A percentile compares a stretch with the other conserved stretches of the same genome.
These are phyloP conservation scores for Fistulina hepatica DNA, from an alignment of 1,284 basidiomycete species.

Conservation along the genomic window DNA sequence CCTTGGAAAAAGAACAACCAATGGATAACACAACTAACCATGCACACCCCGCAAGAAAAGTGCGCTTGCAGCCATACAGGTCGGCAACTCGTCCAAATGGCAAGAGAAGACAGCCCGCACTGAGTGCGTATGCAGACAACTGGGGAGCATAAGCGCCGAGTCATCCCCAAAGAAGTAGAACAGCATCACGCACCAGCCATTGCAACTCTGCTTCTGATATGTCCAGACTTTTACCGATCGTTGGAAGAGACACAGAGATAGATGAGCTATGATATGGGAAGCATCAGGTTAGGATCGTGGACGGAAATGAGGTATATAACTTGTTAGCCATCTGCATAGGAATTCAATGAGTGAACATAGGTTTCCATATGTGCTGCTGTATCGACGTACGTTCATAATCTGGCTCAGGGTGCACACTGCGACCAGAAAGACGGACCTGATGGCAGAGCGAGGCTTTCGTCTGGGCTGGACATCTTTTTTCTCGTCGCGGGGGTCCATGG, in stretches of 20 bases:
- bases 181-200: conserved; percentile 60
- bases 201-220: conserved; percentile 43
- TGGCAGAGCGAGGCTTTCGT: too few relatives aligned
- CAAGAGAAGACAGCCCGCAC: conserved; percentile 56
- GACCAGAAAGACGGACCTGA: too few relatives aligned
- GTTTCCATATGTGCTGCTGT: too few relatives aligned
- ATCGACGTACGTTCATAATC: too few relatives aligned
- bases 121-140: conserved; percentile 34
- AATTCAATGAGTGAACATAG: too few relatives aligned
- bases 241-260: conserved; percentile 49
- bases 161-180: conserved; percentile 26
- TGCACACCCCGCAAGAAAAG: conserved; percentile 45
- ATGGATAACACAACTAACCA: conserved; percentile 39
- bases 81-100: conserved; percentile 65
- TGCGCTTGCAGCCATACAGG: conserved; percentile 55
- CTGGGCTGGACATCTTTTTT: too few relatives aligned
- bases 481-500: too few relatives aligned
- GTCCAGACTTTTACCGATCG: conserved; percentile 41
- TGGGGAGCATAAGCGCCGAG: conserved; percentile 21
- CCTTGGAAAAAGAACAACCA: conserved; percentile 42
- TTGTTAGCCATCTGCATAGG: too few relatives aligned
- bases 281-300: too few relatives aligned
- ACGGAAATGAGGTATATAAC: too few relatives aligned
- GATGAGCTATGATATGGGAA: too few relatives aligned
- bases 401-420: too few relatives aligned